These are phyloP conservation scores for Hirschfeldia incana DNA, from an alignment of 345 rosid species.

Conservation along the genomic window DNA sequence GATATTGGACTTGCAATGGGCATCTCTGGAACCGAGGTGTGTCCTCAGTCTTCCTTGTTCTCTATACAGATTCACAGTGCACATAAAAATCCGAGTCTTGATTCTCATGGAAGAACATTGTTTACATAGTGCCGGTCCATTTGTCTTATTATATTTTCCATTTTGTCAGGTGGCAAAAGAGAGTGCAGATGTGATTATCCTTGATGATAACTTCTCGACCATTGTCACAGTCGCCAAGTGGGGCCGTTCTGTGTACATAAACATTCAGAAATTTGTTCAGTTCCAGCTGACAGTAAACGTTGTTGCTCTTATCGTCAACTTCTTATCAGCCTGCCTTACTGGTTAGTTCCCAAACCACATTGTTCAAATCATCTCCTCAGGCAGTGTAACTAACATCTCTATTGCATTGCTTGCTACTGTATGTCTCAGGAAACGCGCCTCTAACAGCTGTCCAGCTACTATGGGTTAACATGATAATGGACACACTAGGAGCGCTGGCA, in stretches of 20 bases:
- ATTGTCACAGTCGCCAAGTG: constrained; percentile 80
- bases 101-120: background rate
- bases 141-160: background rate
- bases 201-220: constrained; percentile 84
- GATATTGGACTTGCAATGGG: constrained; percentile 94
- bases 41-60: constrained; percentile 1
- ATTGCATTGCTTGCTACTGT: background rate
- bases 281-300: constrained; percentile 91
- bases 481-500: constrained; percentile 85
- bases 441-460: constrained; percentile 82
- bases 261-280: constrained; percentile 90
- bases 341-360: constrained; percentile 47
- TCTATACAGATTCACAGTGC: background rate
- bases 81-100: background rate
- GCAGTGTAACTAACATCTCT: background rate
- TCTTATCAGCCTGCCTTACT: constrained; percentile 84
- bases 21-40: constrained; percentile 84
- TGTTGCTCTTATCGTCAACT: constrained; percentile 82
- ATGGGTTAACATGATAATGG: constrained; percentile 96
- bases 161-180: constrained; percentile 75
- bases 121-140: background rate
- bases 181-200: constrained; percentile 86
- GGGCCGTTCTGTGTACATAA: constrained; percentile 87
- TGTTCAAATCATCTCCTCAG: background rate
- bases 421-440: constrained; percentile 65